A percentile compares a stretch with the other conserved stretches of the same genome.
Evolutionary conservation across 129 eudicot genomes (phyloP).

Genomic region (Chrysanthemum seticuspe): DNA sequence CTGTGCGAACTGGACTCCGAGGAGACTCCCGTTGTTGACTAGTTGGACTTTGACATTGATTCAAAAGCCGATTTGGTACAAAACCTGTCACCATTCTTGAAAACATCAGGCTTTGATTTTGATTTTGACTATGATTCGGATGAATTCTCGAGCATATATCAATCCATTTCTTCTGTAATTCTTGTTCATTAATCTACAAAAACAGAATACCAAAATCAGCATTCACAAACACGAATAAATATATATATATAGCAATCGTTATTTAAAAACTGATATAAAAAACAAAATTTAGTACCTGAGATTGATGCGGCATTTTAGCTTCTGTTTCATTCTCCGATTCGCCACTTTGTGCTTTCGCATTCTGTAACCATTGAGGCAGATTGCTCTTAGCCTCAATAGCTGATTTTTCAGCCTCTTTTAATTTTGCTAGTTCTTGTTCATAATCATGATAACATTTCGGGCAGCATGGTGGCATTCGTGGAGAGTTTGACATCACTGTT

Average conservation of each 20-base stretch:
- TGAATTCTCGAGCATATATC: constrained; percentile 76
- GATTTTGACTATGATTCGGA: constrained; percentile 46
- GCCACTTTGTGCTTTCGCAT: constrained; percentile 39
- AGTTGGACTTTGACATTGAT: constrained; percentile 27
- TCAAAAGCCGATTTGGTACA: constrained; percentile 36
- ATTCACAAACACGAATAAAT: background rate
- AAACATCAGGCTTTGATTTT: constrained; percentile 30
- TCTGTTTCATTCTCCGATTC: constrained; percentile 16
- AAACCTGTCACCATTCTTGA: constrained; percentile 32
- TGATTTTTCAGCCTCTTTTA: constrained; percentile 45
- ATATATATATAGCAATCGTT: background rate
- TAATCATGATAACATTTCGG: constrained; percentile 67
- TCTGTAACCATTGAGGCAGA: constrained; percentile 85
- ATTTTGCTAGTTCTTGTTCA: constrained; percentile 56
- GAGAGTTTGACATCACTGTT: constrained; percentile 23
- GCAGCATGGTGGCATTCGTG: constrained; percentile 49
- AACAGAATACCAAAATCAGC: background rate
- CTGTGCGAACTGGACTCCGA: constrained; percentile 68
- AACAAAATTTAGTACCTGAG: constrained; percentile 36
- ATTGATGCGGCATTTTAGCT: constrained; percentile 29
- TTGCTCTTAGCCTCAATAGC: constrained; percentile 37
- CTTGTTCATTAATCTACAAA: constrained; percentile 58
- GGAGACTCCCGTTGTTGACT: constrained; percentile 36
- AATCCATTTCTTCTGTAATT: constrained; percentile 74
- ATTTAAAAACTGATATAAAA: background rate